phyloP scores from a whole-genome alignment of 1,139 yeast genomes.

The Kodamaea anthophila region DNA sequence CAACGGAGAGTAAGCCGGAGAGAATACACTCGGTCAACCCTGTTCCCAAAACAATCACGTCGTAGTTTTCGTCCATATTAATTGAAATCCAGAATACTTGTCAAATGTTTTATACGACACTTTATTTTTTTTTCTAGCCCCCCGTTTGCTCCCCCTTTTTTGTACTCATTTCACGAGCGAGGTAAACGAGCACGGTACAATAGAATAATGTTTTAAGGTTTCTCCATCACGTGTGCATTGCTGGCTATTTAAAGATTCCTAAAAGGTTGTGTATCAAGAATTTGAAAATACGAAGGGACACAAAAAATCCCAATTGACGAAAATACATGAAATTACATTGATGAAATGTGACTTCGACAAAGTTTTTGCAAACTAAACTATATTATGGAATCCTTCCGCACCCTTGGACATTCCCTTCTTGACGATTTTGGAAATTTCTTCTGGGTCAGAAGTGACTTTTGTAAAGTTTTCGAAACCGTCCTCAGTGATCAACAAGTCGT shows the following conservation, averaged over 20 bases:
- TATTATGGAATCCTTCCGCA: slow-evolving; percentile 56
- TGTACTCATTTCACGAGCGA: slow-evolving; percentile 8
- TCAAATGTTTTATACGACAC: too few species aligned
- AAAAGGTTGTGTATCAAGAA: too few species aligned
- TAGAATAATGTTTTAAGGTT: too few species aligned
- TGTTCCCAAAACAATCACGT: slow-evolving; percentile 71
- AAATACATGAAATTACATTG: neutral
- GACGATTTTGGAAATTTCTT: slow-evolving; percentile 72
- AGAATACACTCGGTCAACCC: slow-evolving; percentile 96
- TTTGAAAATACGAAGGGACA: too few species aligned
- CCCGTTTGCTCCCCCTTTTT: slow-evolving; percentile 6
- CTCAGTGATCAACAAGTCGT: slow-evolving; percentile 74
- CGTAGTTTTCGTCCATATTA: slow-evolving; percentile 90
- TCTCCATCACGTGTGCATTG: too few species aligned
- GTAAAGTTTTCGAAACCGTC: slow-evolving; percentile 79
- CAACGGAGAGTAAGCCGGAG: slow-evolving; percentile 90
- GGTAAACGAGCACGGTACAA: too few species aligned
- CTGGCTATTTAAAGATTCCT: too few species aligned
- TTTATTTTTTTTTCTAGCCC: slow-evolving; percentile 2
- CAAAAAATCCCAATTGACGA: neutral
- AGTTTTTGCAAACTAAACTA: slow-evolving; percentile 26
- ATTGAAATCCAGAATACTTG: slow-evolving; percentile 1
- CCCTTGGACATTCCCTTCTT: slow-evolving; percentile 64
- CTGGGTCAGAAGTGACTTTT: slow-evolving; percentile 76
- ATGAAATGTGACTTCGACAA: slow-evolving; percentile 1